Evolutionary conservation across 345 rosid genomes (phyloP), one percentile per base, ranked within the genome.

Genomic region (Lenwebbia sp.): DNA sequence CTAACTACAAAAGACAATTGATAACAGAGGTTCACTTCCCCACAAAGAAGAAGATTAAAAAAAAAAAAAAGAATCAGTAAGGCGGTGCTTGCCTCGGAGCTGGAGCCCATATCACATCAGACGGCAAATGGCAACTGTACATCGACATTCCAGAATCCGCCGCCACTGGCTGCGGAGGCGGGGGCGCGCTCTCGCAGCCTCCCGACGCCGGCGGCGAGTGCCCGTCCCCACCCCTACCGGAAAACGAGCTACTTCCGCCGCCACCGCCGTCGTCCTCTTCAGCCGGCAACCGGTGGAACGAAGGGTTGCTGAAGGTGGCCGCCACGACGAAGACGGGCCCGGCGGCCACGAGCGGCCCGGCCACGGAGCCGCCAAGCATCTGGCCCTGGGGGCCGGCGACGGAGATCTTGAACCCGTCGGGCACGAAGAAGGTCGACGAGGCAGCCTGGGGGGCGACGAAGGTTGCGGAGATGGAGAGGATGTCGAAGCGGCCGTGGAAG

Each of bases 381-480:
- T 87, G 89, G 41, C 89, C 89, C 70, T 87, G 89, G 21, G 85
- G 87, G 9, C 85, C 89, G 9, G 85, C 82, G 13, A 87, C 84
- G 52, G 87, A 78, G 84, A 87, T 74, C 47, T 65, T 81, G 89
- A 87, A 85, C 47, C 84, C 85, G 28, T 23, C 54, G 54, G 98
- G 96, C 0, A 94, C 88, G 8, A 92, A 92, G 37, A 87, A 89
- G 52, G 94, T 88, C 57, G 92, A 82, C 70, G 95, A 86, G 33
- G 87, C 93, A 37, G 96, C 92, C 76, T 93, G 86, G 26, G 88
- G 94, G 40, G 97, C 93, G 62, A 95, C 85, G 75, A 95, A 93
- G 4, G 99, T 93, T 2, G 98, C 99, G n/a, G 98, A 95, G 89
- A 97, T 89, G 0, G 99, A 97, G 60, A 97, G 91, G 49, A 97